Evolutionary conservation across 2,329 filamentous ascomycete species (phyloP).

Genomic region (Clonostachys rosea): DNA sequence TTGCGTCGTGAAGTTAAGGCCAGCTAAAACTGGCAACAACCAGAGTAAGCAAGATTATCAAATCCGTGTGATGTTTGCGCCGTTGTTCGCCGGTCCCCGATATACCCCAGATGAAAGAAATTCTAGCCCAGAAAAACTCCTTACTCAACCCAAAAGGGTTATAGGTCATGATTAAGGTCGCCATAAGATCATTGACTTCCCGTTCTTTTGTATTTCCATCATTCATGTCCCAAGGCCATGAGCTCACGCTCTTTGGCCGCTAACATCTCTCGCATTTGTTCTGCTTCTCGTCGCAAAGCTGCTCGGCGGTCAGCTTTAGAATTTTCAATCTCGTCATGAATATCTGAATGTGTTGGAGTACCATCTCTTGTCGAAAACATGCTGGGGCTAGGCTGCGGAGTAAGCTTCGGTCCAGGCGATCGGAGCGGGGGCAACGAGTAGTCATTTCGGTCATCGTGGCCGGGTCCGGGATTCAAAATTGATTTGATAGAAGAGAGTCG

Average conservation of each 20-base stretch:
- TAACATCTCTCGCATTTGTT: constrained; percentile 69
- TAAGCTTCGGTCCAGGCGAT: constrained; percentile 33
- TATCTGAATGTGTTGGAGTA: constrained; percentile 13
- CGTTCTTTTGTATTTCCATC: not conserved
- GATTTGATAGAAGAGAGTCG: constrained; percentile 73
- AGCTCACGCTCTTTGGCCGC: constrained; percentile 72
- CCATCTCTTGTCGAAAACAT: constrained; percentile 25
- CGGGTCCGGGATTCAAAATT: constrained; percentile 58
- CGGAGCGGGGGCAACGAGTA: constrained; percentile 35
- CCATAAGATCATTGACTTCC: too few relatives aligned
- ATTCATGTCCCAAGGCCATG: constrained; percentile 21
- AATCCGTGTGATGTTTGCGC: too few relatives aligned
- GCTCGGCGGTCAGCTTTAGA: constrained; percentile 58
- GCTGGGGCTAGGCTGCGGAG: constrained; percentile 34
- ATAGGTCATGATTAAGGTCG: not conserved
- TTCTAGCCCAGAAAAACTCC: not conserved
- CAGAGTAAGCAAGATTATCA: too few relatives aligned
- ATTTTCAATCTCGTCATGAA: constrained; percentile 39
- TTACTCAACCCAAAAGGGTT: not conserved
- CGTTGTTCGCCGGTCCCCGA: not conserved
- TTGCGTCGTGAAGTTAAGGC: too few relatives aligned
- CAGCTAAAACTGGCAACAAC: too few relatives aligned
- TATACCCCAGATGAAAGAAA: not conserved
- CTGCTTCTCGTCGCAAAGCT: constrained; percentile 66
- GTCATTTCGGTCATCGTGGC: constrained; percentile 25